Base-by-base conservation (phyloP, 495 filamentous ascomycete genomes). In the Penicillium odoratum region DNA sequence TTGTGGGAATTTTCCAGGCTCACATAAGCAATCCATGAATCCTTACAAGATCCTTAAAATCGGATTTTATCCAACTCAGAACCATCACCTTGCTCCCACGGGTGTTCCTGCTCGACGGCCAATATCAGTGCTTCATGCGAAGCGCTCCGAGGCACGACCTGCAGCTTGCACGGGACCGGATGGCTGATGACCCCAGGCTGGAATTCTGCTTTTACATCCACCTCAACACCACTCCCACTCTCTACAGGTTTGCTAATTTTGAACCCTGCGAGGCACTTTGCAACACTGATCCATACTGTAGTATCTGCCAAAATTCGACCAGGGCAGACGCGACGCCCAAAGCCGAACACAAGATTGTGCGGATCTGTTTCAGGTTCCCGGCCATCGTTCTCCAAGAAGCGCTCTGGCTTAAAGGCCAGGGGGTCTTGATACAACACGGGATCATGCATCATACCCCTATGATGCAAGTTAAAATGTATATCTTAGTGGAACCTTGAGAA, bases 381-480 rank as follows among this genome's bases (percentile, higher is more conserved):
- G 38, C 38, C 38, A 13, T 26, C 18, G 13, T 13, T 9, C 28
- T 48, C 48, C 13, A 36, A n/a, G 48, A 51, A 51, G 7, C 50
- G 50, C 11, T 53, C 50, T 10, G 50, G 50, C 25, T 43, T 26
- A 28, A 53, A 53, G 13, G 8, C 13, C 15, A 21, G 5, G 13
- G 72, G 72, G 4, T 66, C 49, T 3, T 56, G 57, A 45, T 74
- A 74, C 15, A 71, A 51, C 10, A 34, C 28, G 9, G 72, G 66
- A 48, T 76, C 72, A 36, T 74, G 70, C 28, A 33, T 40, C 11
- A 25, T 25, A 40, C 38, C 38, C 38, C 38, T 40, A 40, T 40
- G 0, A 4, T 16, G 15, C 38, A 16, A 4, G 7, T 40, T n/a
- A 40, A 13, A 40, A 40, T 16, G 5, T 4, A 40, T 40, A 15